Conservation (phyloP, 169 alveolate genomes). For the Plasmodium coatneyi region DNA sequence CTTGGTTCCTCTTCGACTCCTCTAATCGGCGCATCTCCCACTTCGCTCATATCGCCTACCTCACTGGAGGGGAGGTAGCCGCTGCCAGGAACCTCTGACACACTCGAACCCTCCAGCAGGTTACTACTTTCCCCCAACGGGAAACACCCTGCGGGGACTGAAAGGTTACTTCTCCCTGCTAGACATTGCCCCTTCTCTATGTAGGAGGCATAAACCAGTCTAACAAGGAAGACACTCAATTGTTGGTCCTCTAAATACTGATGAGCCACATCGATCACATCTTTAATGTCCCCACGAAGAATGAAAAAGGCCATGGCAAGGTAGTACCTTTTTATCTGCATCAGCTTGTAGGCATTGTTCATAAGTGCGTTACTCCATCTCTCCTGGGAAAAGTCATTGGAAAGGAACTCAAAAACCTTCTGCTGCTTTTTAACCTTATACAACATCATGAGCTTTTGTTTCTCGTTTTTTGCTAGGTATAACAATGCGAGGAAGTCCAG, state of each 20-base stretch:
- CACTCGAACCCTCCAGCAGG: background rate
- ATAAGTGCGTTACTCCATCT: slow-evolving; percentile 64
- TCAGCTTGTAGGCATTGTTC: slow-evolving; percentile 68
- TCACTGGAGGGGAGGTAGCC: background rate
- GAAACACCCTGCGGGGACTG: background rate
- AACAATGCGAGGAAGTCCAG: slow-evolving; percentile 74
- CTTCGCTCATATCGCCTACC: background rate
- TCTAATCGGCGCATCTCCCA: background rate
- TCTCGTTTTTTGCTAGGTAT: slow-evolving; percentile 70
- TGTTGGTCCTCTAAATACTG: slow-evolving; percentile 59
- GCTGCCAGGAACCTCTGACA: background rate
- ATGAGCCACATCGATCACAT: slow-evolving; percentile 55
- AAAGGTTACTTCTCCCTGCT: background rate
- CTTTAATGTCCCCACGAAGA: slow-evolving; percentile 55
- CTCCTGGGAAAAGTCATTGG: slow-evolving; percentile 30
- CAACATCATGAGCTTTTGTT: slow-evolving; percentile 44
- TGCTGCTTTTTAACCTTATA: slow-evolving; percentile 69
- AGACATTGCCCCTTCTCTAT: background rate
- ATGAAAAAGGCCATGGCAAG: slow-evolving; percentile 73
- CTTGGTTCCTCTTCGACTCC: background rate
- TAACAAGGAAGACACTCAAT: slow-evolving; percentile 48
- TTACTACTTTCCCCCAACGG: background rate
- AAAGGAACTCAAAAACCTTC: slow-evolving; percentile 44
- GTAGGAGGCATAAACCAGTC: slow-evolving; percentile 37
- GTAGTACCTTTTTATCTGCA: slow-evolving; percentile 73